These are phyloP conservation scores for Linum usitatissimum DNA, from an alignment of 345 rosid species.

Conservation along the genomic window DNA sequence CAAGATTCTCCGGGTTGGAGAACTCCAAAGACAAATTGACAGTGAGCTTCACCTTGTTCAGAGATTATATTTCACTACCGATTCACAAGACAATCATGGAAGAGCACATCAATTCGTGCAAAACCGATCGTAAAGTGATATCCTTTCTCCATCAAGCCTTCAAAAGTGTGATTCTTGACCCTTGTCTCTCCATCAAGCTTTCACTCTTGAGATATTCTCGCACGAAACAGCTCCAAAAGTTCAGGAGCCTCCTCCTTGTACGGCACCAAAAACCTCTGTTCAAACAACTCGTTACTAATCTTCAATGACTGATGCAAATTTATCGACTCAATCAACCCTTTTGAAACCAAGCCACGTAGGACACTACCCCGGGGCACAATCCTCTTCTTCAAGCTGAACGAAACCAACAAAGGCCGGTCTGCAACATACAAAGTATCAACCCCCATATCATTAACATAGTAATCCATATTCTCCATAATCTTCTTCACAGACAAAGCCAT, in stretches of 20 bases:
- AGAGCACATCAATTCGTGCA: no score
- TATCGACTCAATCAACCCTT: slow-evolving; percentile 31
- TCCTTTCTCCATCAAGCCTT: no score
- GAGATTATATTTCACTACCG: no score
- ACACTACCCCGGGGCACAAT: slow-evolving; percentile 32
- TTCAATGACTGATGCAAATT: slow-evolving; percentile 29
- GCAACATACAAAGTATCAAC: neutral
- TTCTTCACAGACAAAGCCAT: slow-evolving; percentile 14
- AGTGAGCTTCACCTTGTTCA: no score
- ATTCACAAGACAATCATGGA: no score
- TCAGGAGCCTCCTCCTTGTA: slow-evolving; percentile 32
- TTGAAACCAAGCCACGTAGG: slow-evolving; percentile 23
- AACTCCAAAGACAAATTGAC: no score
- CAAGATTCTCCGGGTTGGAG: no score
- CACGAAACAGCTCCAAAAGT: slow-evolving; percentile 16
- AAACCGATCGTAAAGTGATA: no score
- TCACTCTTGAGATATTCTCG: no score
- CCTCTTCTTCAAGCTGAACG: slow-evolving; percentile 17
- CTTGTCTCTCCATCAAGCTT: neutral
- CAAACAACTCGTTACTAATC: slow-evolving; percentile 28
- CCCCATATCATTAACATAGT: slow-evolving; percentile 21
- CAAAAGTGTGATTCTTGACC: no score
- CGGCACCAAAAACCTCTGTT: slow-evolving; percentile 32
- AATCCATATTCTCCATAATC: slow-evolving; percentile 12
- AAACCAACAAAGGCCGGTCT: neutral